A percentile compares a stretch with the other conserved stretches of the same genome.
Conservation (phyloP, 208 protist species). For the Wallacemonas sp. region DNA sequence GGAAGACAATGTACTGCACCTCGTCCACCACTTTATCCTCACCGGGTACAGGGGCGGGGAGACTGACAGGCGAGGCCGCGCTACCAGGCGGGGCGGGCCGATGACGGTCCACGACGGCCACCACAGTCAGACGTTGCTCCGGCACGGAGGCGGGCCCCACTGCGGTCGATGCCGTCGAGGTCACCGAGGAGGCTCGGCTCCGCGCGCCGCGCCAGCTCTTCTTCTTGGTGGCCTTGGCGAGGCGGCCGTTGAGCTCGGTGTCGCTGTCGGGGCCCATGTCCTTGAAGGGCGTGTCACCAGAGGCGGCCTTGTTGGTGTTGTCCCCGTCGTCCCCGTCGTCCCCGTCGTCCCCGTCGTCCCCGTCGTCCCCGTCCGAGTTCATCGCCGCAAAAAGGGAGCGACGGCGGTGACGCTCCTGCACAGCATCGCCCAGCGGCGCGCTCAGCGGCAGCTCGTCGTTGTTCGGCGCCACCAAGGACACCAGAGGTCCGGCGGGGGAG, state of each 20-base stretch:
- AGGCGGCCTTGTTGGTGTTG: neutral
- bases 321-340: neutral
- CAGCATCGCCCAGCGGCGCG: neutral
- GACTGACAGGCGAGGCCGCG: neutral
- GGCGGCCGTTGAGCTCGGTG: too few relatives aligned
- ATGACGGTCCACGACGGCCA: neutral
- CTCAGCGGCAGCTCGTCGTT: constrained; percentile 10
- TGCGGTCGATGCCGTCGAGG: neutral
- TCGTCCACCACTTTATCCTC: neutral
- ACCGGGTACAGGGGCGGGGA: too few relatives aligned
- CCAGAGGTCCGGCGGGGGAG: neutral
- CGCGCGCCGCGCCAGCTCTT: too few relatives aligned
- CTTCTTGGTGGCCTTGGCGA: too few relatives aligned
- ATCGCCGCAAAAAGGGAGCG: neutral
- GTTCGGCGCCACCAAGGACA: constrained; percentile 1
- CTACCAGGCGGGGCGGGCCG: neutral
- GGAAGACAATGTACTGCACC: constrained; percentile 15
- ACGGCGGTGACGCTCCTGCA: constrained; percentile 9
- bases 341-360: neutral
- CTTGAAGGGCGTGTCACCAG: too few relatives aligned
- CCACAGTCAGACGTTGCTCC: constrained; percentile 5
- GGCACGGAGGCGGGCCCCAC: neutral
- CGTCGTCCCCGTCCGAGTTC: neutral
- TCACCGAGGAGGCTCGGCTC: neutral
- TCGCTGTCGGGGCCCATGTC: too few relatives aligned